A percentile compares a stretch with the other conserved stretches of the same genome.
Evolutionary conservation across 2,329 filamentous ascomycete species (phyloP).

Genomic region (Alternaria rosae): DNA sequence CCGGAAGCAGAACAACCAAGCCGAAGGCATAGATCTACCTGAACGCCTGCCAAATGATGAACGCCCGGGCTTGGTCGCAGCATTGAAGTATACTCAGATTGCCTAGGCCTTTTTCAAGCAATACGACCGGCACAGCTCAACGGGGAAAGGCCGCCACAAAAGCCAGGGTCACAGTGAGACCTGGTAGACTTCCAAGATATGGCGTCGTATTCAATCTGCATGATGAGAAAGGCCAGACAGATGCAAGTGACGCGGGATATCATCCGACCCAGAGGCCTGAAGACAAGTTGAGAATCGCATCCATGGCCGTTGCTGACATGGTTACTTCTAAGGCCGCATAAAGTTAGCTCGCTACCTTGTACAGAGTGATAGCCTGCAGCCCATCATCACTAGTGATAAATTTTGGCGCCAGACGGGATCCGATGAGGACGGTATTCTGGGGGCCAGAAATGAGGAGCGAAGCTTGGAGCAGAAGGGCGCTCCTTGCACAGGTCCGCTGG

Average conservation of each 20-base stretch:
- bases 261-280: constrained; percentile 27
- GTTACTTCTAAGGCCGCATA: constrained; percentile 25
- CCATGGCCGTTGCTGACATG: constrained; percentile 39
- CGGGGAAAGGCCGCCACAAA: constrained; percentile 20
- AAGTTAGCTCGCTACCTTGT: constrained; percentile 32
- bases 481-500: constrained; percentile 3
- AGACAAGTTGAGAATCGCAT: constrained; percentile 24
- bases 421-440: constrained; percentile 27
- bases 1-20: constrained; percentile 33
- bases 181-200: constrained; percentile 27
- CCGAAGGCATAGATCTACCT: constrained; percentile 24
- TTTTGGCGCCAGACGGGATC: constrained; percentile 20
- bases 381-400: constrained; percentile 14
- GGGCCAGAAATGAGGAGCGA: constrained; percentile 24
- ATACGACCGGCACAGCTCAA: constrained; percentile 24
- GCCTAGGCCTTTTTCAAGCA: constrained; percentile 29
- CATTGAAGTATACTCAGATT: constrained; percentile 22
- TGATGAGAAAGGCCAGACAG: constrained; percentile 25
- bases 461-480: constrained; percentile 12
- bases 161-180: constrained; percentile 25
- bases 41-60: constrained; percentile 14
- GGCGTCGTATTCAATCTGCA: constrained; percentile 33
- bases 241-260: constrained; percentile 19
- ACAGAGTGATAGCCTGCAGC: constrained; percentile 29
- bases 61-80: constrained; percentile 23